These are phyloP conservation scores for Fomitopsis palustris DNA, from an alignment of 1,284 basidiomycete species.

Conservation along the genomic window DNA sequence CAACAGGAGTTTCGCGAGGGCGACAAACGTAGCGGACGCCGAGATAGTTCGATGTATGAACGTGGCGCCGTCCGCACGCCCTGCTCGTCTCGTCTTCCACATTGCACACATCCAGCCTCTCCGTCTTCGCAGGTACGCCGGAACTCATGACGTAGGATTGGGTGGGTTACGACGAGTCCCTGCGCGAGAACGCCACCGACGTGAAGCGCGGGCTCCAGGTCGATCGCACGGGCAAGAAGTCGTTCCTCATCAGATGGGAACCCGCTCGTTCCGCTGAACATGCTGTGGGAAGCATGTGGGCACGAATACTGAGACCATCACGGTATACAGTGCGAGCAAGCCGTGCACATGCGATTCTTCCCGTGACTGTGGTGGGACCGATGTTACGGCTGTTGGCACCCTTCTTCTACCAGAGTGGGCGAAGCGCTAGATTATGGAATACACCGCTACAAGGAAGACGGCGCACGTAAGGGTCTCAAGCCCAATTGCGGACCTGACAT, in stretches of 20 bases:
- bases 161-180: background rate
- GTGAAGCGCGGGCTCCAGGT: background rate
- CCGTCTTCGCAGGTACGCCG: background rate
- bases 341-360: background rate
- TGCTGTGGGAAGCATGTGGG: background rate
- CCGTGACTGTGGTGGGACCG: background rate
- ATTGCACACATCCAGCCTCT: background rate
- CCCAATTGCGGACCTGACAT: background rate
- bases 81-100: too few species aligned
- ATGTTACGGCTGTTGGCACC: too few species aligned
- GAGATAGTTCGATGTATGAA: background rate
- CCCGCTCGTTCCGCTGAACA: background rate
- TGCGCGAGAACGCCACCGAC: background rate
- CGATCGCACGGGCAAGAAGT: background rate
- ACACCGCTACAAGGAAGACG: background rate
- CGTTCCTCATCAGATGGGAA: background rate
- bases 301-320: background rate
- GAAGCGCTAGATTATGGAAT: background rate
- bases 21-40: background rate
- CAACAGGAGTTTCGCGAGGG: background rate
- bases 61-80: background rate
- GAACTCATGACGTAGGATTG: background rate
- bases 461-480: background rate
- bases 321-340: background rate
- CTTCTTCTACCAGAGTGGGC: background rate